Base-by-base conservation (phyloP, 2,329 filamentous ascomycete species). In the Cladorrhinum sp. region DNA sequence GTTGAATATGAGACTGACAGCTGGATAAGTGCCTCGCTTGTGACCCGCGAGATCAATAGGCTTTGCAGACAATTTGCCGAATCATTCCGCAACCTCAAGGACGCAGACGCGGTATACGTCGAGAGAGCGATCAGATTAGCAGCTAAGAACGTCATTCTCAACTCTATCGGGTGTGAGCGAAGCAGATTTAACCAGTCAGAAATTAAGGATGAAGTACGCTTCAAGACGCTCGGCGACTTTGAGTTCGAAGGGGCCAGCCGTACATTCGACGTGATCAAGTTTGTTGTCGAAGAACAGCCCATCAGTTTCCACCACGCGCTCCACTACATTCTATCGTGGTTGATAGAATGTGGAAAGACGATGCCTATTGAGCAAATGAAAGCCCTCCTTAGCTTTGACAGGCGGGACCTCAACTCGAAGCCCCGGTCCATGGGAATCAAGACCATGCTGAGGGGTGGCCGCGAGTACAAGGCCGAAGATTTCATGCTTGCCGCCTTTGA, bases 241-340 rank as follows among this genome's bases (percentile, higher is more conserved):
- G 92, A 96, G 65, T 96, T 96, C 70, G 90, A 93, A 57, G 76
- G 76, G 0, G 74, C 80, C 6, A 72, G 76, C 16, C 74, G 77
- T 3, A 79, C 79, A 41, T 89, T 90, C 71, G 77, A 86, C 25
- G 85, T 98, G 2, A 89, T 98, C 60, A 89, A 90, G 63, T 97
- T 96, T 71, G 85, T 90, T 2, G 92, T 99, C 9, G 92, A 96
- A 67, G 88, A 89, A 66, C 90, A 96, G 67, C 86, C 90, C 1
- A 95, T 99, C 77, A 98, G 95, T 77, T 98, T 99, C 75, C 95
- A 99, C 71, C 95, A 99, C 73, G 92, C 92, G 1, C 81, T 99
- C 25, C 95, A 99, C 75, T 99, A 98, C 73, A 96, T 92, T 0
- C 78, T 98, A 1, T 99, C 95, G 0, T 99, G 95, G 95, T 80